phyloP scores from a whole-genome alignment of 139 green algal species.

The Coelastrella sp. region DNA sequence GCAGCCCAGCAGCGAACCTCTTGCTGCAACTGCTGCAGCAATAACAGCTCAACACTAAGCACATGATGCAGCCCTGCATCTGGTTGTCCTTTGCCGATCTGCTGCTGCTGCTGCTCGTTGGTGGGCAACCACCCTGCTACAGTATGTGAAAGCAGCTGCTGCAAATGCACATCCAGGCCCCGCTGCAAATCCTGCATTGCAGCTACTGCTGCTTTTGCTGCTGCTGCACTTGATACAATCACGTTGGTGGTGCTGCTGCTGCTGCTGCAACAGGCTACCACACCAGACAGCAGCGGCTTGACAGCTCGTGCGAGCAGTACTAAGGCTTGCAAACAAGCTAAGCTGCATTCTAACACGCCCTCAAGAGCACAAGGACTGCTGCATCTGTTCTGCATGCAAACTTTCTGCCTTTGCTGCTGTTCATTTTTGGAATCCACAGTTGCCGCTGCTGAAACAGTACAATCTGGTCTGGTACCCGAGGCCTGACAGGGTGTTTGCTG shows the following conservation, averaged over 20 bases:
- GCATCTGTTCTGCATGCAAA: background rate
- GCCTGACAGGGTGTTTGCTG: too few relatives aligned
- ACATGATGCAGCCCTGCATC: background rate
- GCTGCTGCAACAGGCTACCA: background rate
- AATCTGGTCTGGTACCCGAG: background rate
- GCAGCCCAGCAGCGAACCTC: slow-evolving; percentile 29
- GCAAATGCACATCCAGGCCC: background rate
- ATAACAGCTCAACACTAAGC: background rate
- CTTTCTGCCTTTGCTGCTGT: too few relatives aligned
- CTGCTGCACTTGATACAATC: background rate
- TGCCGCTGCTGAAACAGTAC: background rate
- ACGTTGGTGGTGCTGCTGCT: background rate
- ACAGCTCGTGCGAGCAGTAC: background rate
- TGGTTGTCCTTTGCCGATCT: background rate
- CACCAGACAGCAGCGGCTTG: background rate
- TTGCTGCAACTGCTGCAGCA: slow-evolving; percentile 23
- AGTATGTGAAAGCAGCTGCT: background rate
- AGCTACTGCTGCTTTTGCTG: background rate
- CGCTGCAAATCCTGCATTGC: background rate
- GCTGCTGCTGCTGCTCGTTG: background rate
- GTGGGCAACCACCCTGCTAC: background rate
- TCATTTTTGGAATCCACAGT: background rate
- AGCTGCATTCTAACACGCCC: background rate
- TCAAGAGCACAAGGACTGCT: background rate
- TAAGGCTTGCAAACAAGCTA: background rate